Percentiles rank a stretch among this genome's conserved stretches.
phyloP scores from a whole-genome alignment of 495 filamentous ascomycete genomes.

The Lepraria neglecta region DNA sequence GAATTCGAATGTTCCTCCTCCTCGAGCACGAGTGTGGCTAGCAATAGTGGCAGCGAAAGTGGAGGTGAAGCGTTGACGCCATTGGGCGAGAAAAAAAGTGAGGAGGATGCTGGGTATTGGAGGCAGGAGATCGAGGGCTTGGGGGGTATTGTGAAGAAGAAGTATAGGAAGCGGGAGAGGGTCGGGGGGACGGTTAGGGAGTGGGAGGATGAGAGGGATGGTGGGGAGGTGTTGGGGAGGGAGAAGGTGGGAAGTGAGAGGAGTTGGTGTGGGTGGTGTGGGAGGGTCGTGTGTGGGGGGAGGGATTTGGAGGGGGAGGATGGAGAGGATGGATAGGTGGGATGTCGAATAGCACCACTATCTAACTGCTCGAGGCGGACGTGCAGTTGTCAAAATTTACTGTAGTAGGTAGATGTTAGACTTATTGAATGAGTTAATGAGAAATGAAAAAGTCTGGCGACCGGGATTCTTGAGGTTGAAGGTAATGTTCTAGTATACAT shows the following conservation, averaged over 20 bases:
- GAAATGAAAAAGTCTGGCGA: background rate
- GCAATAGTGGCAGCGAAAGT: constrained; percentile 14
- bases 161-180: constrained; percentile 56
- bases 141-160: constrained; percentile 72
- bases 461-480: background rate
- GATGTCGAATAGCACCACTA: too few relatives aligned
- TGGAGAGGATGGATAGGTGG: background rate
- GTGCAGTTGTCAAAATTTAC: too few relatives aligned
- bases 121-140: constrained; percentile 83
- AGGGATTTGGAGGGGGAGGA: constrained; percentile 12
- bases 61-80: constrained; percentile 19
- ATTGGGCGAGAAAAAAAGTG: constrained; percentile 11
- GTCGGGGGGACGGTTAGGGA: constrained; percentile 78
- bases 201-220: constrained; percentile 68
- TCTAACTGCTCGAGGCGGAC: too few relatives aligned
- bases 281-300: constrained; percentile 22
- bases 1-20: constrained; percentile 69
- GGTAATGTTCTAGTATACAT: background rate
- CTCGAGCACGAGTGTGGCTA: constrained; percentile 34
- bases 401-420: too few relatives aligned
- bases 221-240: constrained; percentile 57
- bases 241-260: constrained; percentile 44
- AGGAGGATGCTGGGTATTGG: constrained; percentile 60
- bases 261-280: constrained; percentile 41
- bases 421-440: too few relatives aligned